A percentile compares a stretch with the other conserved stretches of the same genome.
Conservation (phyloP, 2,329 filamentous ascomycete species). For the Colletotrichum agaves region DNA sequence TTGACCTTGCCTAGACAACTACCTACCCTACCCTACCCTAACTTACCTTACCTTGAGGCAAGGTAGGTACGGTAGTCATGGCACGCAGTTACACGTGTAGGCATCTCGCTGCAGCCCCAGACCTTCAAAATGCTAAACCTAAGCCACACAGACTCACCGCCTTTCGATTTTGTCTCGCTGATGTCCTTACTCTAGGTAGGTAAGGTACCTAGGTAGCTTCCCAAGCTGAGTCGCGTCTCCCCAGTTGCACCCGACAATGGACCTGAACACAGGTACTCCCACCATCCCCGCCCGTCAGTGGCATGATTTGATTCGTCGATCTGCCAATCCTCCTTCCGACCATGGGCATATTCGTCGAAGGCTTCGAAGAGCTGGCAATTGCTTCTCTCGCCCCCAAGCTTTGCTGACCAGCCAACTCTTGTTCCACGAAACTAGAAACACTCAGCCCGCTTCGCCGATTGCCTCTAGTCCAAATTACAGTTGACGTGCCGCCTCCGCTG, state of each 20-base stretch:
- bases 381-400: background rate
- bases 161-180: slow-evolving; percentile 9
- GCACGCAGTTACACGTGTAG: too few relatives aligned
- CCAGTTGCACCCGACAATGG: background rate
- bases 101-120: background rate
- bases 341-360: slow-evolving; percentile 1
- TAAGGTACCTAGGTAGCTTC: too few relatives aligned
- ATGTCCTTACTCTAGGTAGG: too few relatives aligned
- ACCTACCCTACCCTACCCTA: too few relatives aligned
- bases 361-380: background rate
- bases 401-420: background rate
- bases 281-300: background rate
- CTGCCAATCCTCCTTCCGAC: background rate
- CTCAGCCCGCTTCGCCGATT: background rate
- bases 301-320: slow-evolving; percentile 11
- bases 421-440: too few relatives aligned
- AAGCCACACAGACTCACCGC: slow-evolving; percentile 7
- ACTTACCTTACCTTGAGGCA: too few relatives aligned
- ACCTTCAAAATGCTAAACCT: background rate
- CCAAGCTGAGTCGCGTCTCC: background rate
- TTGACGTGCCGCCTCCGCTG: slow-evolving; percentile 16
- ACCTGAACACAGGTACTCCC: too few relatives aligned
- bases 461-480: background rate
- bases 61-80: too few relatives aligned
- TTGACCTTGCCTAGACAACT: too few relatives aligned